Evolutionary conservation across 2,329 filamentous ascomycete genomes (phyloP), one percentile per base, ranked within the genome.

Genomic region (Waltergamsia citrina): DNA sequence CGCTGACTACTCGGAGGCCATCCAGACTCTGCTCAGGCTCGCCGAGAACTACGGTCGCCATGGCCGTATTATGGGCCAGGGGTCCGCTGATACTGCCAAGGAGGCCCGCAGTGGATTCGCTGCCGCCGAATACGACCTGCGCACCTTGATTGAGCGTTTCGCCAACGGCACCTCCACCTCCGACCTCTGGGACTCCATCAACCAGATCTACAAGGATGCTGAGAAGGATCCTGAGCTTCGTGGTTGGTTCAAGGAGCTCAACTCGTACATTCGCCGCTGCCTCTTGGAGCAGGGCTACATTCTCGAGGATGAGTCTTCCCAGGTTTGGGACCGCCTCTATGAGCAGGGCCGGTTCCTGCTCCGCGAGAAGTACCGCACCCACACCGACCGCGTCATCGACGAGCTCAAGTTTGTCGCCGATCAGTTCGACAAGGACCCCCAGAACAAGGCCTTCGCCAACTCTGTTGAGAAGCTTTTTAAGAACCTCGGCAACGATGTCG

Each of bases 91-190:
- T 39, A 73, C 81, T 27, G 74, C 87, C 31, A 80, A 86, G 70
- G 78, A 81, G 60, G 74, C 82, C 41, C 78, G 83, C 44, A 67
- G 74, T 41, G 69, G 71, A 38, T 63, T 96, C 32, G 63, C 74
- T 35, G 67, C 69, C 36, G 86, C 85, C 34, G 85, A 95, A 63
- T 67, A 73, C 59, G 81, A 94, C 52, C 69, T 59, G 63, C 68
- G 85, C 75, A 85, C 78, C 7, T 68, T 98, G 15, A 79, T 98
- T 45, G 92, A 96, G 67, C 83, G 92, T 31, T 96, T 95, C 48
- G 92, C 92, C 53, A 96, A 98, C 58, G 81, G 81, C 50, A 96
- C 92, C 7, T 95, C 88, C 0, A 77, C 79, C 22, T 81, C 93
- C 42, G 85, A 94, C 44, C 65, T 96, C 4, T 86, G 92, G 63